These are phyloP conservation scores for Globisporangium echinulatum DNA, from an alignment of 352 stramenopile species.

Conservation along the genomic window DNA sequence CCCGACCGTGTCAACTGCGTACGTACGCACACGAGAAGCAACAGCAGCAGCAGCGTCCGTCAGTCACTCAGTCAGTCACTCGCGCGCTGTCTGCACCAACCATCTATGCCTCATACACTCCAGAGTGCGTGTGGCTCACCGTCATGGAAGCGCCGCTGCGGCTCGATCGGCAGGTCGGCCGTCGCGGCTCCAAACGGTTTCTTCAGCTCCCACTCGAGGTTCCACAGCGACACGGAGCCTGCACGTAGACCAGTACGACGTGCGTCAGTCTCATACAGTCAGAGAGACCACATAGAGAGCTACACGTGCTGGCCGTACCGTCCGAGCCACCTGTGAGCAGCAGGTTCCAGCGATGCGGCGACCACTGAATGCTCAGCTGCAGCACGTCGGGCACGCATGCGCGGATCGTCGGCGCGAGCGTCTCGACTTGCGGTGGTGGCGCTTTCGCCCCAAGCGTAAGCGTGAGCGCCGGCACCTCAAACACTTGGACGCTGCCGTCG, in stretches of 20 bases:
- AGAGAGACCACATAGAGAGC: not conserved
- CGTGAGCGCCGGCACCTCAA: conserved; percentile 45
- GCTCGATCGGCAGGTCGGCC: conserved; percentile 32
- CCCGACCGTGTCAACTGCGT: conserved; percentile 64
- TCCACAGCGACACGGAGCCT: conserved; percentile 80
- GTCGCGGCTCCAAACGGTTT: conserved; percentile 2
- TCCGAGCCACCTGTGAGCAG: conserved; percentile 79
- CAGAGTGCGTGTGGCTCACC: conserved; percentile 23
- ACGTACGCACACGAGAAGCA: not conserved
- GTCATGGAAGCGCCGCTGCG: conserved; percentile 74
- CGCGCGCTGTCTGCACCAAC: not conserved
- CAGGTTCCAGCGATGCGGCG: conserved; percentile 54
- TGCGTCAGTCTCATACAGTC: not conserved
- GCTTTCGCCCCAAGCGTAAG: conserved; percentile 4
- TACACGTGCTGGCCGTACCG: conserved; percentile 22
- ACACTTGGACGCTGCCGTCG: conserved; percentile 67
- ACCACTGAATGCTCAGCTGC: conserved; percentile 72
- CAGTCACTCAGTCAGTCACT: not conserved
- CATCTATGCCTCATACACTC: not conserved
- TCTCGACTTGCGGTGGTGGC: conserved; percentile 27
- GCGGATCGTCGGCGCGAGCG: conserved; percentile 33
- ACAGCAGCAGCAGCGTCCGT: not conserved
- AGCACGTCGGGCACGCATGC: conserved; percentile 40
- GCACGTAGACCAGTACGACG: not conserved
- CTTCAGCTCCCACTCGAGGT: conserved; percentile 35